Conservation (phyloP, 2,329 filamentous ascomycete species). For the Stenocarpella maydis region DNA sequence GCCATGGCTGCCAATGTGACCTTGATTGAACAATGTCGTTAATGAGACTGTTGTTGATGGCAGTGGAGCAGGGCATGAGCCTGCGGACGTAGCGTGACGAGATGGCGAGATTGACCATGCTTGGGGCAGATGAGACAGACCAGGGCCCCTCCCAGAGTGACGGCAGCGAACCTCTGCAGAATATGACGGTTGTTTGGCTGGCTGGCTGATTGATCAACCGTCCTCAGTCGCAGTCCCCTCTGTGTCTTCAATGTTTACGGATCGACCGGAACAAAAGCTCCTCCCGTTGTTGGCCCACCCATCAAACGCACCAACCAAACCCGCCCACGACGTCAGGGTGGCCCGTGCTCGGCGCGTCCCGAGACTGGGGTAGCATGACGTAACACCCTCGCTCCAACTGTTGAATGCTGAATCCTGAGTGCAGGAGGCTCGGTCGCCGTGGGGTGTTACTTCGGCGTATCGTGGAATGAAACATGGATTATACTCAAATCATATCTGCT, state of each 20-base stretch:
- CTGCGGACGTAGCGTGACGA: background rate
- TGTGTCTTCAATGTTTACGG: background rate
- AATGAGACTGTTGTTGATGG: background rate
- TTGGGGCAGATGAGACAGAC: background rate
- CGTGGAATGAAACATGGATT: no score
- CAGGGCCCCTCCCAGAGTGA: background rate
- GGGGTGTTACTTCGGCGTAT: no score
- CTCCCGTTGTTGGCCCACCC: background rate
- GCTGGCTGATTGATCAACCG: no score
- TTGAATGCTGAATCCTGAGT: background rate
- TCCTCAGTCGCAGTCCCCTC: no score
- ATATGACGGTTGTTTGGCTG: background rate
- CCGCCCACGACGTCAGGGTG: constrained; percentile 7
- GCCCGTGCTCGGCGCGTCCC: constrained; percentile 10
- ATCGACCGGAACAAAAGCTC: constrained; percentile 18
- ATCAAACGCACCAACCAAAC: background rate
- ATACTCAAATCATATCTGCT: no score
- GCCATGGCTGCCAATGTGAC: background rate
- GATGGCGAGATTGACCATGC: background rate
- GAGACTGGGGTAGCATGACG: constrained; percentile 16
- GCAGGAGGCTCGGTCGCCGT: background rate
- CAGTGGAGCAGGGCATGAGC: background rate
- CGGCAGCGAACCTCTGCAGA: background rate
- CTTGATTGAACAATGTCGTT: background rate
- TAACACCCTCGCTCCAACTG: background rate